Base-by-base conservation (phyloP, 139 green algal species). In the Limnomonas spitsbergensis region DNA sequence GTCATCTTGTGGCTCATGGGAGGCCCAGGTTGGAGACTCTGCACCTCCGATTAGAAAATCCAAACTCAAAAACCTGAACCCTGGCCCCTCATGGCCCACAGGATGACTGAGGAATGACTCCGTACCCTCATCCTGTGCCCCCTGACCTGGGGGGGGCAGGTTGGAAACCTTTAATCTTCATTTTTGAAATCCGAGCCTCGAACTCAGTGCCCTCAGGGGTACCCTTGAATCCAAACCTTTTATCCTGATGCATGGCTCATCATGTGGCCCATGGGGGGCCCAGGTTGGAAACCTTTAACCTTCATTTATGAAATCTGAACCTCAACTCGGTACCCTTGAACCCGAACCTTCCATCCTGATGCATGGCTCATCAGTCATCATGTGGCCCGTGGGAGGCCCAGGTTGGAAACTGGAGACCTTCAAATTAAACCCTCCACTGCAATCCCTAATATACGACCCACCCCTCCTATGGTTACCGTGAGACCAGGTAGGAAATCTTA, bases 1-100 rank as follows among this genome's bases (percentile, higher is more conserved):
- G n/a, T n/a, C n/a, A n/a, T n/a, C 31, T 69, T 89, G 66, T 89
- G 85, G 84, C 71, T 89, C 47, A 89, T 81, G 2, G 84, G 84
- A 20, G 82, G 82, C 0, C 77, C 81, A 0, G 81, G 81, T 76
- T n/a, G n/a, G n/a, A n/a, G n/a, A n/a, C n/a, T n/a, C n/a, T 26
- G 6, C 7, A 9, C 53, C 31, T 4, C 53, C 34, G 53, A 14
- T n/a, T 68, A 14, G 31, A 36, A 68, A 4, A 31, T 26, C 4
- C 53, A 36, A n/a, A 9, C 7, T 68, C 27, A n/a, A n/a, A n/a
- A n/a, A n/a, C n/a, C n/a, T n/a, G n/a, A n/a, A n/a, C n/a, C n/a
- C n/a, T n/a, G 54, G 39, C 68, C 53, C 29, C 39, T 26, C 4
- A 36, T 4, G 7, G n/a, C n/a, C n/a, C 34, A n/a, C 53, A 68